Conservation (phyloP, 2,329 filamentous ascomycete genomes). For the Fusarium setosum region DNA sequence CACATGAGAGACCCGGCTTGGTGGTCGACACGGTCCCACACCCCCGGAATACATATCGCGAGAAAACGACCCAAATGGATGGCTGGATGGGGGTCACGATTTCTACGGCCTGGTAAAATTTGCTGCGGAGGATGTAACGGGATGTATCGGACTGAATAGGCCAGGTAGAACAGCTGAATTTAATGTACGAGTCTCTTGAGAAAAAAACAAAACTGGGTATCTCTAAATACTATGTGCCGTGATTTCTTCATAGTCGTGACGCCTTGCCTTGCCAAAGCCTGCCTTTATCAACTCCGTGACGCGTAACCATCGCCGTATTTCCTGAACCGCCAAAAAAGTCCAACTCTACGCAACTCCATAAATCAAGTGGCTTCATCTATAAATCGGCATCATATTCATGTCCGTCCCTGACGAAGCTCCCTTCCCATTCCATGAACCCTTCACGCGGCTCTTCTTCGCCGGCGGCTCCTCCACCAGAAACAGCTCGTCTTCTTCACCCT, state of each 20-base stretch:
- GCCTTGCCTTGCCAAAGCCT: no score
- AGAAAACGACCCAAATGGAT: no score
- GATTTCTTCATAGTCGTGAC: constrained; percentile 10
- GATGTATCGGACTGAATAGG: not conserved
- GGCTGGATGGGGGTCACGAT: no score
- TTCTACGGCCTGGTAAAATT: not conserved
- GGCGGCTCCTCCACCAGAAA: constrained; percentile 45
- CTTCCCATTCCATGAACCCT: constrained; percentile 1
- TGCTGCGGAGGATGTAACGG: not conserved
- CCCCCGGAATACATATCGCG: no score
- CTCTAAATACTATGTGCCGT: constrained; percentile 32
- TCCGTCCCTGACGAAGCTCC: constrained; percentile 1
- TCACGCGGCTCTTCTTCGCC: constrained; percentile 17
- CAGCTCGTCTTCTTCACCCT: constrained; percentile 38
- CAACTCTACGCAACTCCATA: not conserved
- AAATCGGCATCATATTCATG: constrained; percentile 15
- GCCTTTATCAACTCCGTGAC: not conserved
- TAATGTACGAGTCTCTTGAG: constrained; percentile 1
- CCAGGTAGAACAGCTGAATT: not conserved
- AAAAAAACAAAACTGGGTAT: constrained; percentile 26
- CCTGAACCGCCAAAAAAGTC: not conserved
- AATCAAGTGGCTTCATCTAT: constrained; percentile 1
- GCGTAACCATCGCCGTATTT: not conserved
- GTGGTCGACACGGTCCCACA: no score
- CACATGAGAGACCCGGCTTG: no score